Evolutionary conservation across 2,329 filamentous ascomycete genomes (phyloP), one percentile per base, ranked within the genome.

Genomic region (Ascochyta viciae-villosae): DNA sequence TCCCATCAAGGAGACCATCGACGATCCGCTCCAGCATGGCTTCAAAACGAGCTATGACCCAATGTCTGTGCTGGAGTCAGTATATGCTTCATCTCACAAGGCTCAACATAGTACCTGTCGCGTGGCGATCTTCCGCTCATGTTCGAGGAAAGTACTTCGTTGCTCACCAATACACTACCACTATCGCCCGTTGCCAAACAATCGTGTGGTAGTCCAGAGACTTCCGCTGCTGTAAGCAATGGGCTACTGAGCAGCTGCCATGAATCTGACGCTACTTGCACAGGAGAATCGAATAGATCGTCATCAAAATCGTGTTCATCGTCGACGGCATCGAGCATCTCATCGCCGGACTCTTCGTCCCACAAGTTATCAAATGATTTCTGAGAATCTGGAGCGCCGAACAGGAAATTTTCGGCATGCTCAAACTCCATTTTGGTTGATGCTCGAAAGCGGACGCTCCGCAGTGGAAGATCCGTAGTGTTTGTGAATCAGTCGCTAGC

Each of bases 31-130:
- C 80, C 15, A 88, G 77, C 22, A 87, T 81, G 5, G 76, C 72
- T 65, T 88, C 85, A 38, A 89, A 85, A 50, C 79, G 82, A 39
- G 76, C 69, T 24, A 86, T 80, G 13, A 83, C 78, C 64, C 75
- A 71, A 12, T 60, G 24, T 35, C 72, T 76, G 41, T 16, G 8
- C 8, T 24, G 2, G 22, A 12, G 49, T 67, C 45, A 65, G 60
- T 29, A 24, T 26, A 35, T 26, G 22, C 34, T 31, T 34, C 23
- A n/a, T 1, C 15, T 35, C 7, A 3, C 4, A 42, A 35, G 27
- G 15, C 12, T n/a, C 9, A 1, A 6, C 6, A 10, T 12, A 29
- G 40, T 34, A 68, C 65, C 61, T 64, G 38, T 67, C 63, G n/a
- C 58, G 58, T 35, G 35, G 23, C 13, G 12, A 15, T 15, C 24